These are phyloP conservation scores for Aspergillus pseudoglaucus DNA, from an alignment of 2,329 filamentous ascomycete species.

Conservation along the genomic window DNA sequence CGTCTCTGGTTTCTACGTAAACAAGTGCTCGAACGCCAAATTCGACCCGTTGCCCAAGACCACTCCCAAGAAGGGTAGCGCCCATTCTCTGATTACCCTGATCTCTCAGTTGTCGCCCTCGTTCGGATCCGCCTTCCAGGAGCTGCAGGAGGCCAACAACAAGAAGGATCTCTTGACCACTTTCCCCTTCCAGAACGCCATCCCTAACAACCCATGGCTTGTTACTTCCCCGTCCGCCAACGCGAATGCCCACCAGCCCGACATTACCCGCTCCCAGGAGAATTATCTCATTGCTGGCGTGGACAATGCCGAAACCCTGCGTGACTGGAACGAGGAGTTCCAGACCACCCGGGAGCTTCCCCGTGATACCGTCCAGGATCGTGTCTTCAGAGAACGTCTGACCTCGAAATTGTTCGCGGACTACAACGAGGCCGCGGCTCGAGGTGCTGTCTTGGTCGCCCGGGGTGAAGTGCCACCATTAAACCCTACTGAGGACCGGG, in stretches of 20 bases:
- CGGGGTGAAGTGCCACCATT: constrained; percentile 86
- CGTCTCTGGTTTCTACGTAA: constrained; percentile 92
- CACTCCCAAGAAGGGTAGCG: constrained; percentile 67
- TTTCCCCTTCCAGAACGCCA: constrained; percentile 92
- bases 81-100: constrained; percentile 80
- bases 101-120: constrained; percentile 74
- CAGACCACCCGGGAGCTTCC: constrained; percentile 93
- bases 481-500: constrained; percentile 85
- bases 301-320: constrained; percentile 87
- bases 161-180: constrained; percentile 81
- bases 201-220: constrained; percentile 86
- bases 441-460: constrained; percentile 85
- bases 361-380: constrained; percentile 87
- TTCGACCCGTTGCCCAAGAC: constrained; percentile 83
- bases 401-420: constrained; percentile 96
- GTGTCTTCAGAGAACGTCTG: constrained; percentile 89
- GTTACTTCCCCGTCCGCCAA: constrained; percentile 62
- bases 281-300: constrained; percentile 82
- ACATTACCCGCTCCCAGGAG: constrained; percentile 87
- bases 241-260: constrained; percentile 65
- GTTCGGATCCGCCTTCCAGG: constrained; percentile 68
- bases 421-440: constrained; percentile 90
- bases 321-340: constrained; percentile 99
- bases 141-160: constrained; percentile 78
- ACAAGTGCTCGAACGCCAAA: constrained; percentile 90